phyloP scores from a whole-genome alignment of 1,284 basidiomycete genomes.

The Ganoderma boninense region DNA sequence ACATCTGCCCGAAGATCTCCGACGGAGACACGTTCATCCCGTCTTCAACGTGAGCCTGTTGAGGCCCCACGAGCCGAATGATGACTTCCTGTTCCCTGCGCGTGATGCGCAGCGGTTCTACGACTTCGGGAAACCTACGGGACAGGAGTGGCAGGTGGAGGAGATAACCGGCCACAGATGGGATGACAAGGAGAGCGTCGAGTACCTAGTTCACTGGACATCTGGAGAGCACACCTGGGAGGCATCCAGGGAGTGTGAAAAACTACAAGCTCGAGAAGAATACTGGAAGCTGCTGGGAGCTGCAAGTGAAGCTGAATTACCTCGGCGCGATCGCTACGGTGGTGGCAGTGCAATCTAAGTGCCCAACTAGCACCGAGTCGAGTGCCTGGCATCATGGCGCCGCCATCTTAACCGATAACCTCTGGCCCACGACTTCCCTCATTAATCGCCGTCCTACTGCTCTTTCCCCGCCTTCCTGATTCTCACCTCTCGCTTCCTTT shows the following conservation, averaged over 20 bases:
- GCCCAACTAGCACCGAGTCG: no score
- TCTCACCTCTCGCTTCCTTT: no score
- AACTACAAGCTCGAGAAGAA: not conserved
- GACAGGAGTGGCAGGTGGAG: no score
- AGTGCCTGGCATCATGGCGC: no score
- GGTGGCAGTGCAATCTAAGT: no score
- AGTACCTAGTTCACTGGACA: slow-evolving; percentile 33
- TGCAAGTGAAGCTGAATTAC: not conserved
- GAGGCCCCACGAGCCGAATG: slow-evolving; percentile 32
- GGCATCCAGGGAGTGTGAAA: not conserved
- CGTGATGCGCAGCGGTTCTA: slow-evolving; percentile 32
- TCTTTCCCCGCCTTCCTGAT: no score
- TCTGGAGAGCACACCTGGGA: not conserved
- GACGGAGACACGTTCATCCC: slow-evolving; percentile 33
- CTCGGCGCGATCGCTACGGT: not conserved
- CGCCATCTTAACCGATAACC: no score
- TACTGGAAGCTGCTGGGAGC: not conserved
- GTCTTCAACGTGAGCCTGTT: slow-evolving; percentile 40
- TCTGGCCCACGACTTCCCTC: no score
- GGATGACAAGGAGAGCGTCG: no score
- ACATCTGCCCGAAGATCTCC: slow-evolving; percentile 38
- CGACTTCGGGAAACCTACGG: slow-evolving; percentile 36
- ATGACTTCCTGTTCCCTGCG: slow-evolving; percentile 35
- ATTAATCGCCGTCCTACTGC: no score
- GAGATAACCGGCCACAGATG: no score